These are phyloP conservation scores for Alternaria rosae DNA, from an alignment of 2,329 filamentous ascomycete genomes.

Conservation along the genomic window DNA sequence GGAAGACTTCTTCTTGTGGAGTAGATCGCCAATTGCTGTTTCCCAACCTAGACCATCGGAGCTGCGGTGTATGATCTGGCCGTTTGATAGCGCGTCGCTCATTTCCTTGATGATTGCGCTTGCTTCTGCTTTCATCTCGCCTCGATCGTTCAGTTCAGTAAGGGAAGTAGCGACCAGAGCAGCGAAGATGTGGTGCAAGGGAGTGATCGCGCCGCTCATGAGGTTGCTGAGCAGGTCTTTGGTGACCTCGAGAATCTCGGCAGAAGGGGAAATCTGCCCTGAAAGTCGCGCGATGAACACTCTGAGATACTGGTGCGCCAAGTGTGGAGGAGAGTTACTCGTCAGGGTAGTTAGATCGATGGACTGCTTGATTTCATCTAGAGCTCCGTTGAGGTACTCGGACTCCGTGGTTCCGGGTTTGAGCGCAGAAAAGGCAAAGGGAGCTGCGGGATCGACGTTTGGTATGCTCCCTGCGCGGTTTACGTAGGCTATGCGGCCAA, in stretches of 20 bases:
- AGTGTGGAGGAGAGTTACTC: constrained; percentile 39
- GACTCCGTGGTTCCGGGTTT: constrained; percentile 35
- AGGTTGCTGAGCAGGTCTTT: constrained; percentile 42
- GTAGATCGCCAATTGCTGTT: constrained; percentile 40
- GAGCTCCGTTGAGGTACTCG: constrained; percentile 39
- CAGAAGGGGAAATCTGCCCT: constrained; percentile 28
- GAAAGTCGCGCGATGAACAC: constrained; percentile 43
- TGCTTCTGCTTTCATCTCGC: constrained; percentile 47
- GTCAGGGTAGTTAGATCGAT: constrained; percentile 40
- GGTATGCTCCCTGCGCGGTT: constrained; percentile 40
- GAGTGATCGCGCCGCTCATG: constrained; percentile 35
- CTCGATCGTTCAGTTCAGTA: constrained; percentile 43
- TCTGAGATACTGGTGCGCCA: constrained; percentile 48
- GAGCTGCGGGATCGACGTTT: constrained; percentile 40
- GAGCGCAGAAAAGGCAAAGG: constrained; percentile 35
- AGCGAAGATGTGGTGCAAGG: constrained; percentile 48
- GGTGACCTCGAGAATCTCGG: constrained; percentile 35
- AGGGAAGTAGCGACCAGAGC: constrained; percentile 46
- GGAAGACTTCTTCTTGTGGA: constrained; percentile 40
- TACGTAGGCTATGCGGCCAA: constrained; percentile 41
- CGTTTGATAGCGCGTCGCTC: constrained; percentile 41
- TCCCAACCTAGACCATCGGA: constrained; percentile 47
- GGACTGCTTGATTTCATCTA: constrained; percentile 43
- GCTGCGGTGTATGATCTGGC: constrained; percentile 42
- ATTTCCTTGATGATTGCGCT: constrained; percentile 48